Evolutionary conservation across 257 asterid species (phyloP), one percentile per base, ranked within the genome.

Genomic region (Anisodus tanguticus): DNA sequence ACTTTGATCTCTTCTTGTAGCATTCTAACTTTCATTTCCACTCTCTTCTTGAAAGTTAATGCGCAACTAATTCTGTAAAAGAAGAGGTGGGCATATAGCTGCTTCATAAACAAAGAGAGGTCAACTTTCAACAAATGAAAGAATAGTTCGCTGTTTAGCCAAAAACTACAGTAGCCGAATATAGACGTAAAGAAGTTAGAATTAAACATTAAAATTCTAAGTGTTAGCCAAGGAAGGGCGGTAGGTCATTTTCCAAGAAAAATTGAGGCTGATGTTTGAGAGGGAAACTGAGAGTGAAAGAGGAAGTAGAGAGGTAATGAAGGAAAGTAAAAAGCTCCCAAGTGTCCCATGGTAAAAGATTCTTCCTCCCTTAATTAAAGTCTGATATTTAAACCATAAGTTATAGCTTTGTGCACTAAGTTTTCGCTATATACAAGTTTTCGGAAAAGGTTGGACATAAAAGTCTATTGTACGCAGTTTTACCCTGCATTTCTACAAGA

Each of bases 201-300:
- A 62, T 1, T 63, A 59, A 62, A 19, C 39, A 31, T 31, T 13
- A 12, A 66, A 66, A 31, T 8, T 11, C 43, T 9, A 66, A 31
- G 43, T 66, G 72, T 66, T 66, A 66, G 72, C 47, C 47, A 66
- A 66, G 72, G 4, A 67, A 13, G 49, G 74, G 49, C 19, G 74
- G 49, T 35, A 66, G 10, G 49, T 66, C 74, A 15, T 66, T 35
- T 31, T 66, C 19, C 49, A 67, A 22, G 39, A 22, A 22, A 4
- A 8, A 8, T 4, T 16, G 17, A 5, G 63, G 63, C 17, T 16
- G 7, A 6, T 63, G 37, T 22, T 19, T 63, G 3, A 64, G 16
- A 64, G 71, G 69, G 17, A 9, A 64, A 64, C 4, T 26, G 17
- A 64, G 45, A 9, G 71, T 31, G 43, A 64, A 26, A 26, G 43